These are phyloP conservation scores for Arctium lappa DNA, from an alignment of 129 eudicot genomes.

Conservation along the genomic window DNA sequence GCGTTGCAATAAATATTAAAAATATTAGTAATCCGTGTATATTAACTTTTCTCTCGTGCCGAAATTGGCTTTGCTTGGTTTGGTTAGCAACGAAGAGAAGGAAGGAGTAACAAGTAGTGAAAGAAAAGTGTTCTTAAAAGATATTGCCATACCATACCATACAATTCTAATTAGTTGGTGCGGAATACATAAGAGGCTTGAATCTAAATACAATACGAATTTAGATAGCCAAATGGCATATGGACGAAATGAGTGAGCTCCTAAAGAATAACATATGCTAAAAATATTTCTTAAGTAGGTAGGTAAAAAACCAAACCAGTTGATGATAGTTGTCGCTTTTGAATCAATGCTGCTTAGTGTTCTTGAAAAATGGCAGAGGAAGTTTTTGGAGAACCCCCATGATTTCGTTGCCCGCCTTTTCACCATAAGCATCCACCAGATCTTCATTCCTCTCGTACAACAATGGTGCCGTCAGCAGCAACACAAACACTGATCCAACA, in stretches of 20 bases:
- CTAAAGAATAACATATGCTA: constrained; percentile 20
- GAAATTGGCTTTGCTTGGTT: neutral
- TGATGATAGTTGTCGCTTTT: neutral
- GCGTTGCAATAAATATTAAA: neutral
- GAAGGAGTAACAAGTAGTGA: neutral
- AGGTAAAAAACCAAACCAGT: neutral
- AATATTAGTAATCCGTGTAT: neutral
- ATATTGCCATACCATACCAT: constrained; percentile 18
- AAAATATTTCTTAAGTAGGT: constrained; percentile 1
- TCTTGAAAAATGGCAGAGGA: constrained; percentile 58
- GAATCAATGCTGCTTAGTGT: constrained; percentile 44
- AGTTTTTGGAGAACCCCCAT: constrained; percentile 59
- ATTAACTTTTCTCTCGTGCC: neutral
- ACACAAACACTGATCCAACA: constrained; percentile 51
- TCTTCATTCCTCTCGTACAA: constrained; percentile 77
- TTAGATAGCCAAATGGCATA: constrained; percentile 7
- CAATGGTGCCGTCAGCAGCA: constrained; percentile 57
- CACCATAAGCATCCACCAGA: constrained; percentile 64
- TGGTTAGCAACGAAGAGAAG: neutral
- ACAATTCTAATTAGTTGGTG: constrained; percentile 9
- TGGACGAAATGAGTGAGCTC: neutral
- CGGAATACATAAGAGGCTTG: constrained; percentile 14
- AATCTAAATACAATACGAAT: constrained; percentile 6
- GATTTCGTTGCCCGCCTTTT: constrained; percentile 45
- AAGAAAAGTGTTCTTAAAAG: neutral